phyloP scores from a whole-genome alignment of 2,329 filamentous ascomycete genomes.

The Monosporascus sp. region DNA sequence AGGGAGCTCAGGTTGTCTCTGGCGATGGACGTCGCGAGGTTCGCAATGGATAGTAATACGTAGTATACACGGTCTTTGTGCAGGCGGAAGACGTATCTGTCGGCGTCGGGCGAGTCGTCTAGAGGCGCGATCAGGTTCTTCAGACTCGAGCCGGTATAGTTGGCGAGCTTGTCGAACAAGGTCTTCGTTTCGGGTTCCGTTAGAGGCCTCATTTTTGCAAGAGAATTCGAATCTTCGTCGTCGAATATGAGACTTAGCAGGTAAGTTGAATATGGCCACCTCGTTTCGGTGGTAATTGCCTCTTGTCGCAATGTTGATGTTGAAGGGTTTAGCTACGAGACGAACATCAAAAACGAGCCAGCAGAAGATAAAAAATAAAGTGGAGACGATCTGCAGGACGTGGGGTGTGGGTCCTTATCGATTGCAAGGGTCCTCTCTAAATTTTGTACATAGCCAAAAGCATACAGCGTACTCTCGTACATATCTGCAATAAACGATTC shows the following conservation, averaged over 20 bases:
- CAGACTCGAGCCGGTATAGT: slow-evolving; percentile 83
- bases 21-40: slow-evolving; percentile 81
- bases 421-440: slow-evolving; percentile 4
- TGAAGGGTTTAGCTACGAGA: too few relatives aligned
- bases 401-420: background rate
- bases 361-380: background rate
- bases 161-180: slow-evolving; percentile 87
- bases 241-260: too few relatives aligned
- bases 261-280: too few relatives aligned
- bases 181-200: slow-evolving; percentile 76
- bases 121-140: slow-evolving; percentile 77
- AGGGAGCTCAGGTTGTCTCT: slow-evolving; percentile 78
- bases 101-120: slow-evolving; percentile 60
- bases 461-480: background rate
- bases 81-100: slow-evolving; percentile 82
- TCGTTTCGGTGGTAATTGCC: too few relatives aligned
- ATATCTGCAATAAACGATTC: background rate
- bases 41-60: slow-evolving; percentile 81
- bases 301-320: too few relatives aligned
- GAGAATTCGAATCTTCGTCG: background rate
- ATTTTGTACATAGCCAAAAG: background rate
- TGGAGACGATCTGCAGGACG: background rate
- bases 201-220: slow-evolving; percentile 66
- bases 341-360: too few relatives aligned
- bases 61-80: slow-evolving; percentile 75